Evolutionary conservation across 352 stramenopile species (phyloP).

Genomic region (Globisporangium megalacanthum): DNA sequence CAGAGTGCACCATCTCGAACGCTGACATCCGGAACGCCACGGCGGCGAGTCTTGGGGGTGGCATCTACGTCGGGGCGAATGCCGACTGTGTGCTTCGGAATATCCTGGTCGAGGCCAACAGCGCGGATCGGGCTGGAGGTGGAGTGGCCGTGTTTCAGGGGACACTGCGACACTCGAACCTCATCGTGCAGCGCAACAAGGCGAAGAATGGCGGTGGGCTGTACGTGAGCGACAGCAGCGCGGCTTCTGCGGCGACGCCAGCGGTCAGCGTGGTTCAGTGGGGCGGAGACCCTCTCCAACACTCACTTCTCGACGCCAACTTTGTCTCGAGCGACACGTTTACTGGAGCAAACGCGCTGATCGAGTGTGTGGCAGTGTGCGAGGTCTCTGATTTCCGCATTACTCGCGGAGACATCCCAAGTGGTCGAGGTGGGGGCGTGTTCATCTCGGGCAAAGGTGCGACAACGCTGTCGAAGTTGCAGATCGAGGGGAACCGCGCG

Average conservation of each 20-base stretch:
- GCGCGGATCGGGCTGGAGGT: constrained; percentile 21
- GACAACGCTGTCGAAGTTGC: constrained; percentile 12
- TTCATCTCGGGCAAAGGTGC: constrained; percentile 24
- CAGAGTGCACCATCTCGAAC: constrained; percentile 16
- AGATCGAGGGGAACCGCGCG: constrained; percentile 25
- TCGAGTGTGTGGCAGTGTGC: constrained; percentile 20
- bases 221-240: constrained; percentile 11
- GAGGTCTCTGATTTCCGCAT: constrained; percentile 19
- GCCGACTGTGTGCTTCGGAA: constrained; percentile 22
- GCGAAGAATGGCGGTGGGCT: constrained; percentile 25
- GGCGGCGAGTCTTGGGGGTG: constrained; percentile 21
- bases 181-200: constrained; percentile 21
- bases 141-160: constrained; percentile 24
- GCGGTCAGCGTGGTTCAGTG: constrained; percentile 2
- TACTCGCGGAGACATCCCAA: constrained; percentile 12
- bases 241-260: background rate
- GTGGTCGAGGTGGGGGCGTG: constrained; percentile 23
- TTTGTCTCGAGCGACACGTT: constrained; percentile 1
- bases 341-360: constrained; percentile 24
- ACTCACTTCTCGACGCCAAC: constrained; percentile 25
- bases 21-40: constrained; percentile 15
- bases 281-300: background rate
- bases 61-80: constrained; percentile 19
- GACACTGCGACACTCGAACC: constrained; percentile 25
- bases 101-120: constrained; percentile 16